A percentile compares a stretch with the other conserved stretches of the same genome.
Evolutionary conservation across 306 rosid genomes (phyloP).

Genomic region (Trifolium fragiferum): DNA sequence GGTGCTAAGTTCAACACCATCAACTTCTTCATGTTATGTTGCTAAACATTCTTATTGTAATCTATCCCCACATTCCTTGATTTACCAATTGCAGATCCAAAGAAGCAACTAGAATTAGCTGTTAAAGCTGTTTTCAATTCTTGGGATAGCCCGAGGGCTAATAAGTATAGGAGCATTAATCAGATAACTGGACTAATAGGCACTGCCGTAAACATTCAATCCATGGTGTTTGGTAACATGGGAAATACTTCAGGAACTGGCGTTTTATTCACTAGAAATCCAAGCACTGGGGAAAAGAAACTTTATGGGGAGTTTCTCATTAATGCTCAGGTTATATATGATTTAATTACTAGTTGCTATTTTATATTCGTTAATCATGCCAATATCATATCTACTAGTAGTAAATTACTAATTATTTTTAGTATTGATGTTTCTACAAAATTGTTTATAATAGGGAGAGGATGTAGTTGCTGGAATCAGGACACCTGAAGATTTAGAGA

Average conservation of each 20-base stretch:
- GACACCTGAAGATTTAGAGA: conserved; percentile 85
- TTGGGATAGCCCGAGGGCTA: conserved; percentile 98
- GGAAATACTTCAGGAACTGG: conserved; percentile 97
- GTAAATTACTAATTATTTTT: conserved; percentile 13
- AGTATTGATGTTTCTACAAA: conserved; percentile 31
- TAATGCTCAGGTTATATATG: conserved; percentile 84
- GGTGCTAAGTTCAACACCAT: conserved; percentile 54
- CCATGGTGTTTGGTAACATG: conserved; percentile 98
- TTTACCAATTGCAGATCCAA: conserved; percentile 71
- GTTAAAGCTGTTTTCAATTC: conserved; percentile 93
- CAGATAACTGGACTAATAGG: conserved; percentile 89
- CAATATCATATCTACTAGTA: conserved; percentile 2
- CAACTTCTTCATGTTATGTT: conserved; percentile 39
- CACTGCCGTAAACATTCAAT: conserved; percentile 94
- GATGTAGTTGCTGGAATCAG: conserved; percentile 99
- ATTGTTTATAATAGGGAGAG: conserved; percentile 72
- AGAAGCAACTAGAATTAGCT: conserved; percentile 78
- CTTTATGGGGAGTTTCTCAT: conserved; percentile 93
- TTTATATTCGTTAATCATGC: conserved; percentile 22
- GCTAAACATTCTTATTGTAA: conserved; percentile 20
- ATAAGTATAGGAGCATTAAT: conserved; percentile 82
- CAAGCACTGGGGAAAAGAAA: conserved; percentile 95
- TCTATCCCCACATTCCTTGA: neutral
- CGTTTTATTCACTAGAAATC: conserved; percentile 94
- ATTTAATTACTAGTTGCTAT: conserved; percentile 33